Percentiles rank a stretch among this genome's conserved stretches.
phyloP scores from a whole-genome alignment of 805 yeast genomes.

The Saccharomycopsis sp. region DNA sequence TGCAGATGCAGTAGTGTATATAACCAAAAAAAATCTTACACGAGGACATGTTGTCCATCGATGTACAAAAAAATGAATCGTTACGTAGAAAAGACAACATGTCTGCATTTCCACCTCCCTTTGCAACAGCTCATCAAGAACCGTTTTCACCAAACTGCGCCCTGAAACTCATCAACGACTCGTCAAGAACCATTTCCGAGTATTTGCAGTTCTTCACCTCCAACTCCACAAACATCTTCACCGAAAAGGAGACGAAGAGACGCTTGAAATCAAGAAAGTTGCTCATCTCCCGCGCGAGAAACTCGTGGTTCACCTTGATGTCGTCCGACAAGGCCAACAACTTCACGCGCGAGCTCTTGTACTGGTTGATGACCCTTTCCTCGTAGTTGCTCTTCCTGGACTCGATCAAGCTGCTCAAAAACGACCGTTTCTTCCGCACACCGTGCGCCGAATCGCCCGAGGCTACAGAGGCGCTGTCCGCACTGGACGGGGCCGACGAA shows the following conservation, averaged over 20 bases:
- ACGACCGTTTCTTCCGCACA: slow-evolving; percentile 24
- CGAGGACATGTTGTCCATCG: too few relatives aligned
- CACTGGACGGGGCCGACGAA: too few relatives aligned
- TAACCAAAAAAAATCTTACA: too few relatives aligned
- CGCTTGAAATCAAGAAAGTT: slow-evolving; percentile 48
- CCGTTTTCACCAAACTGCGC: not conserved
- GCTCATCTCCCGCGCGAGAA: slow-evolving; percentile 55
- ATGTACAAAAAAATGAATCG: too few relatives aligned
- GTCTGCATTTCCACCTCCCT: not conserved
- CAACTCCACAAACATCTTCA: slow-evolving; percentile 31
- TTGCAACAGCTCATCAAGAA: not conserved
- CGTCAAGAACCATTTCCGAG: not conserved
- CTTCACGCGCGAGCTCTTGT: slow-evolving; percentile 35
- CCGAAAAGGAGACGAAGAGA: slow-evolving; percentile 32
- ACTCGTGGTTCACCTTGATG: slow-evolving; percentile 51
- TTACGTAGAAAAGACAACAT: too few relatives aligned
- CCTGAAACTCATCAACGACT: not conserved
- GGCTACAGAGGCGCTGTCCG: too few relatives aligned
- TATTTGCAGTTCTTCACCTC: slow-evolving; percentile 28
- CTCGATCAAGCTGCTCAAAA: slow-evolving; percentile 38
- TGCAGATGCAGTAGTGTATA: too few relatives aligned
- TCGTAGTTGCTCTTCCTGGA: slow-evolving; percentile 44
- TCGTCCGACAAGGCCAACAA: slow-evolving; percentile 39
- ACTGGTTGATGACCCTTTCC: slow-evolving; percentile 34
- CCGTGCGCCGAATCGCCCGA: too few relatives aligned